These are phyloP conservation scores for Afroboletus lepidellus DNA, from an alignment of 1,284 basidiomycete species.

Conservation along the genomic window DNA sequence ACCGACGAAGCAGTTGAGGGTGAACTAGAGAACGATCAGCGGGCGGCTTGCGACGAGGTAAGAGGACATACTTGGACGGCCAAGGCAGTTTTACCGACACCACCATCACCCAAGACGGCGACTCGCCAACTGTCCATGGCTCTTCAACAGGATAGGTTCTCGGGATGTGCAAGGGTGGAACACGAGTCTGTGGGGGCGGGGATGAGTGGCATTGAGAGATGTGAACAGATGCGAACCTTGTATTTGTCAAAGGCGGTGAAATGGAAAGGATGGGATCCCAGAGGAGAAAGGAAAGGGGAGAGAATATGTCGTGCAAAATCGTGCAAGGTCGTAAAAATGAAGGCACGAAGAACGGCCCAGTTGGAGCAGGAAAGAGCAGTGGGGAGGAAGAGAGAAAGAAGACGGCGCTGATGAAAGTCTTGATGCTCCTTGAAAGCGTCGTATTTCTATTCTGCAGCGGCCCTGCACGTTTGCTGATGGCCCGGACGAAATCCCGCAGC, in stretches of 20 bases:
- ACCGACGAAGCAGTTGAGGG: constrained; percentile 92
- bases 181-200: constrained; percentile 12
- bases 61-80: constrained; percentile 79
- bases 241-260: constrained; percentile 19
- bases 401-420: constrained; percentile 36
- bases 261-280: constrained; percentile 21
- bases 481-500: constrained; percentile 11
- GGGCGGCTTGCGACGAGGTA: constrained; percentile 2
- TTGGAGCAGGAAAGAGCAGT: constrained; percentile 34
- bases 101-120: constrained; percentile 94
- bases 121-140: constrained; percentile 90
- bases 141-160: constrained; percentile 26
- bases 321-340: constrained; percentile 68
- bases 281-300: constrained; percentile 28
- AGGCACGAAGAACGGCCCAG: constrained; percentile 35
- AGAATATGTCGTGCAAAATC: constrained; percentile 61
- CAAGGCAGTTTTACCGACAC: constrained; percentile 96
- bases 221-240: constrained; percentile 26
- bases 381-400: constrained; percentile 30
- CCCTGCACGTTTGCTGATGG: constrained; percentile 27
- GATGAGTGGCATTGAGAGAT: constrained; percentile 13
- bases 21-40: constrained; percentile 61
- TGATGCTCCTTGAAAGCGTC: constrained; percentile 31
- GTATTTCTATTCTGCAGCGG: constrained; percentile 36
- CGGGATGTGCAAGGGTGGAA: constrained; percentile 20